Base-by-base conservation (phyloP, 352 stramenopile genomes). In the Blastocystis sp. region DNA sequence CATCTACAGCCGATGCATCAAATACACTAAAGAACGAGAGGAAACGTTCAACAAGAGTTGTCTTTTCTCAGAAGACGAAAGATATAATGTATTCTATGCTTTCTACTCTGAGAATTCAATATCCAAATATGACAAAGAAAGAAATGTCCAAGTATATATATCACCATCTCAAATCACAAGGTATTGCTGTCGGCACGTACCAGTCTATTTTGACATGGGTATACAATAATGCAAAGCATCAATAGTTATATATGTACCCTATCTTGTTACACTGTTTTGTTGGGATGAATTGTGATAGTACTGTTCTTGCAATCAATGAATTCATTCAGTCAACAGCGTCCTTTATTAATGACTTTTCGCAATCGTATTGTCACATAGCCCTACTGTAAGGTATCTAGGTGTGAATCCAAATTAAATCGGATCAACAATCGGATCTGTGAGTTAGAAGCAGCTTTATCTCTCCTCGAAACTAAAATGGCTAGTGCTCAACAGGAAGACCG, bases 341-440 rank as follows among this genome's bases (percentile, higher is more conserved):
- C 7, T 84, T 84, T 37, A 30, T 84, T 15, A 84, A 84, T 24
- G 24, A 53, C 17, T 84, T 84, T 40, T 53, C 48, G 37, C 37
- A 53, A 42, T 51, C 35, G 73, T 84, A 84, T 42, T 33, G 11
- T 58, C 11, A 11, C 7, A 13, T 5, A 9, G 11, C 17, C 5
- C 5, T 15, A 5, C 4, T 24, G 48, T 35, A 35, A 24, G 19
- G 15, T 66, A 19, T 27, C 13, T 84, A 84, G 73, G 40, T 84
- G 73, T 37, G 73, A 84, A 68, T 58, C 73, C 1, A 84, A 84
- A 68, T 69, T 84, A 24, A 84, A 30, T 22, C 30, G 53, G 11
- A 37, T 84, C 17, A 84, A 84, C 53, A 84, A 84, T 33, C 48
- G 73, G 51, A 51, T 84, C 13, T 54, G 15, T 68, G 73, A 30